Conservation (phyloP, 176 grass and related monocot species). For the Oryza glumipatula region DNA sequence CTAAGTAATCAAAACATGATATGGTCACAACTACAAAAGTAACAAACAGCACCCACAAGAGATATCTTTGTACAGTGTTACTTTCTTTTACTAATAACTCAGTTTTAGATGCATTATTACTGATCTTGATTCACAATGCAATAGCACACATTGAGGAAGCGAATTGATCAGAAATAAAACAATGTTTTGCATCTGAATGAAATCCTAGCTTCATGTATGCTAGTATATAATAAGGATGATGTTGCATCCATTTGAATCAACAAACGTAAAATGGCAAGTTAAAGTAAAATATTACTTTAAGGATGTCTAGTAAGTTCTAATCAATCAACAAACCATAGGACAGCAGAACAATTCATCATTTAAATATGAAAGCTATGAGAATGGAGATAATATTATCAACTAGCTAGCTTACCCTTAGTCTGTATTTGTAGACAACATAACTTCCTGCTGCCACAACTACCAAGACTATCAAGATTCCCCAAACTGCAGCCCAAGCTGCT, state of each 20-base stretch:
- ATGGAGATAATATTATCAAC: neutral
- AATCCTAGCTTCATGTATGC: slow-evolving; percentile 4
- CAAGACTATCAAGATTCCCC: slow-evolving; percentile 61
- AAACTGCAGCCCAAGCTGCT: slow-evolving; percentile 73
- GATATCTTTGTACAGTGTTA: neutral
- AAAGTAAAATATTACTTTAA: neutral
- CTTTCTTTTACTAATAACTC: neutral
- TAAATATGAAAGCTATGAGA: slow-evolving; percentile 19
- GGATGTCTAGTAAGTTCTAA: neutral
- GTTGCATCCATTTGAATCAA: slow-evolving; percentile 3
- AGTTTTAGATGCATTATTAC: neutral
- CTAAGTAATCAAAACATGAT: neutral
- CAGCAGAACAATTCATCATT: slow-evolving; percentile 11
- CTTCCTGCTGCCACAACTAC: slow-evolving; percentile 49
- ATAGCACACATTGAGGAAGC: neutral
- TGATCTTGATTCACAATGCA: neutral
- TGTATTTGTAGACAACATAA: slow-evolving; percentile 79
- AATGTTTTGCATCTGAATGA: neutral
- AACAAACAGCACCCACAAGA: slow-evolving; percentile 1
- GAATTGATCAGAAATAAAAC: neutral
- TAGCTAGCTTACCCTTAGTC: slow-evolving; percentile 68
- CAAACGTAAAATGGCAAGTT: neutral
- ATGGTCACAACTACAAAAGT: neutral
- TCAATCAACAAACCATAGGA: neutral
- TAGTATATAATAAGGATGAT: slow-evolving; percentile 13